Evolutionary conservation across 225 moss, liverwort and hornwort genomes (phyloP), one percentile per base, ranked within the genome.

Genomic region (Straminergon stramineum): DNA sequence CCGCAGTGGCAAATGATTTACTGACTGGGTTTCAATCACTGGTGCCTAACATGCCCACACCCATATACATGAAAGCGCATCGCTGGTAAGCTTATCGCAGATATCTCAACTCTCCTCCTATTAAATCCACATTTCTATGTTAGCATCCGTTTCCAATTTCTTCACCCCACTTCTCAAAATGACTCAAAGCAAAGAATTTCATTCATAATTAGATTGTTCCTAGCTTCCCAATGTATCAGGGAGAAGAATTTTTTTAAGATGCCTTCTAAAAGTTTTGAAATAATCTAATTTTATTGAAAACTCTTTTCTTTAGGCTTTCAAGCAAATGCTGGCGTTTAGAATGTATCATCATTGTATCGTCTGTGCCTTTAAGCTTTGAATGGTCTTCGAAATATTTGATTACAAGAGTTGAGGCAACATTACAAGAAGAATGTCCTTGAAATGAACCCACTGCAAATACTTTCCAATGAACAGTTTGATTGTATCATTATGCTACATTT

Each of bases 51-150:
- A 81, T 95, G 61, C 94, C 95, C 24, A 73, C 91, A 21, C 99
- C 97, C 43, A 87, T 82, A 15, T 92, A 92, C 90, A 86, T 96
- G 91, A 97, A 94, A 90, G 96, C 99, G 11, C 99, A 99, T 91
- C 97, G 99, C 87, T 97, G 97, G 99, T 99, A 90, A 71, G 73
- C 63, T 63, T 21, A 68, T 73, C 82, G 14, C 76, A 35, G 13
- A 37, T 60, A 27, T 45, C 51, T 71, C 60, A 68, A 41, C 52
- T 52, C 51, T 75, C 17, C 64, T 77, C 62, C 52, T 58, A 32
- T 53, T 19, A 82, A 34, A 28, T 31, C 81, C 52, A 75, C 37
- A 26, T 19, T 17, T 90, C 20, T 28, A 20, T 51, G 5, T 64
- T 82, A 67, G 18, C 53, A 28, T 67, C n/a, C 83, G 8, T 20